Evolutionary conservation across 1,284 basidiomycete species (phyloP).

Genomic region (Ceratobasidium sp.): DNA sequence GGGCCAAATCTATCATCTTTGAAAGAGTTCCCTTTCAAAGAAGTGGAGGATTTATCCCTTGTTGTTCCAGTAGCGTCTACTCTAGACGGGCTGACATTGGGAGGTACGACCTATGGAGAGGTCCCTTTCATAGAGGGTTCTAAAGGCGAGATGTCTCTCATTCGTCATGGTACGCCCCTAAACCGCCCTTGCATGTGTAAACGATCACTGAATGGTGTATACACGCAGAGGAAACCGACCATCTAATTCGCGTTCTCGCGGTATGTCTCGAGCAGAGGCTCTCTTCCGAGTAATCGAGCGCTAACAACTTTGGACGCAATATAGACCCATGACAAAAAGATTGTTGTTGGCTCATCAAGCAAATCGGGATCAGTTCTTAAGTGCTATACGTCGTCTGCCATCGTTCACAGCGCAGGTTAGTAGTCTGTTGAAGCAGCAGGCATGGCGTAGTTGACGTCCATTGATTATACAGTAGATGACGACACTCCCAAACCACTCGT

Average conservation of each 20-base stretch:
- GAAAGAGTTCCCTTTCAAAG: not conserved
- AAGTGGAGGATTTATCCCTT: not conserved
- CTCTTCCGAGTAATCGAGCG: not conserved
- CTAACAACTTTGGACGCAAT: not conserved
- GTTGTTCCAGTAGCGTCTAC: not conserved
- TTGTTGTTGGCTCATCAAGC: not conserved
- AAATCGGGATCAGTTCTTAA: not conserved
- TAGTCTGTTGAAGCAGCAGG: not conserved
- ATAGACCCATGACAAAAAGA: not conserved
- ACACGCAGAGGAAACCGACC: not conserved
- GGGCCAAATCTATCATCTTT: not conserved
- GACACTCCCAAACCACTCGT: too few relatives aligned
- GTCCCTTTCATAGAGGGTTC: not conserved
- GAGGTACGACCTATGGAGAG: not conserved
- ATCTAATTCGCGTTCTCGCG: not conserved
- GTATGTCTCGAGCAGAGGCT: too few relatives aligned
- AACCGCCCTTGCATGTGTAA: not conserved
- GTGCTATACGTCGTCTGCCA: not conserved
- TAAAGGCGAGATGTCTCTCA: not conserved
- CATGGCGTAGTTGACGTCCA: too few relatives aligned
- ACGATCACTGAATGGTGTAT: not conserved
- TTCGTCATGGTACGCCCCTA: not conserved
- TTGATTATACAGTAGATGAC: too few relatives aligned
- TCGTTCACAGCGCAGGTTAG: not conserved
- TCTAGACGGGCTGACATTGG: not conserved